Evolutionary conservation across 2,329 filamentous ascomycete species (phyloP).

Genomic region (Hypoxylon rubiginosum): DNA sequence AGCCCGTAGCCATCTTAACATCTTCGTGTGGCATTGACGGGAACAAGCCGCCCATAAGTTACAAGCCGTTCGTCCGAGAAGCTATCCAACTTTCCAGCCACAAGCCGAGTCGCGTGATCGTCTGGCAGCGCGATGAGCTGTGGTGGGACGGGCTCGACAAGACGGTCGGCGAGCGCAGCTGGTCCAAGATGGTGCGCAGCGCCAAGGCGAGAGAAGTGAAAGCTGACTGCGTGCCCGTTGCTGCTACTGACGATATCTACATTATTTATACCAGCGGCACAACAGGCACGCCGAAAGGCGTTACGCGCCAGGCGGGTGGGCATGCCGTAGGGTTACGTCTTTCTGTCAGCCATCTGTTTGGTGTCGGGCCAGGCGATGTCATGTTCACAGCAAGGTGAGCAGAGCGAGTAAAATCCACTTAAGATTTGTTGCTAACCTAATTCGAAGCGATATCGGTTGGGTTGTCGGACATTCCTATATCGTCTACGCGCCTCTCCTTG

Average conservation of each 20-base stretch:
- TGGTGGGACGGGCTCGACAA: constrained; percentile 79
- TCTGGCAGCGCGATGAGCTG: constrained; percentile 87
- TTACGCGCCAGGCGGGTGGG: constrained; percentile 81
- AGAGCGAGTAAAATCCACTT: constrained; percentile 13
- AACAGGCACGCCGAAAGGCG: constrained; percentile 80
- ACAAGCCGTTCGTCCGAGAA: constrained; percentile 81
- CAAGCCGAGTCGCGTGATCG: constrained; percentile 79
- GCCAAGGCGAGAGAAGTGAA: constrained; percentile 75
- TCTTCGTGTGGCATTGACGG: constrained; percentile 95
- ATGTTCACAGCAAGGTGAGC: constrained; percentile 62
- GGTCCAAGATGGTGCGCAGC: constrained; percentile 82
- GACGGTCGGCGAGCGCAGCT: constrained; percentile 78
- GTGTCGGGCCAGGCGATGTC: constrained; percentile 87
- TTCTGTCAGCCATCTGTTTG: constrained; percentile 85
- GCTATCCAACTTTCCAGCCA: constrained; percentile 76
- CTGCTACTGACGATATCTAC: constrained; percentile 84
- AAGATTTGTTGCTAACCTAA: constrained; percentile 27
- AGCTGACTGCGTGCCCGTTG: constrained; percentile 82
- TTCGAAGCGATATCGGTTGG: constrained; percentile 83
- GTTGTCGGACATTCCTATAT: constrained; percentile 90
- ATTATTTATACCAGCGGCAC: constrained; percentile 84
- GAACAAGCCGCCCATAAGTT: constrained; percentile 81
- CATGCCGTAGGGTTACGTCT: constrained; percentile 88
- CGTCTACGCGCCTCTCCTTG: constrained; percentile 86
- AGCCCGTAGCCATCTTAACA: constrained; percentile 82